Base-by-base conservation (phyloP, 352 stramenopile species). In the Thalassiosira exigua region DNA sequence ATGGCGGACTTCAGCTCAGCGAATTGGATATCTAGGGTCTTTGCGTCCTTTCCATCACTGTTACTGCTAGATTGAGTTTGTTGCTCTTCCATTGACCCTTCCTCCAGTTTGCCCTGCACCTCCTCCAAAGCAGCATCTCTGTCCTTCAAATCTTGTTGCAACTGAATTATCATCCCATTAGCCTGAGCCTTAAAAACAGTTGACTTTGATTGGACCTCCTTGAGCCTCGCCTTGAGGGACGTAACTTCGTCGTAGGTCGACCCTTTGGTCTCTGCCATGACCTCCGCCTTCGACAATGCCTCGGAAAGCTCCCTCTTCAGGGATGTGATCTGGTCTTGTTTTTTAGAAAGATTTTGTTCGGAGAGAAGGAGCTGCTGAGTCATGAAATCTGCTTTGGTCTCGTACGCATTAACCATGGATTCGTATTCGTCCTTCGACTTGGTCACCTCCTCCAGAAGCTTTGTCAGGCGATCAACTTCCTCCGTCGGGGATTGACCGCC, bases 321-420 rank as follows among this genome's bases (percentile, higher is more conserved):
- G 36, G 42, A 22, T 21, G 26, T 30, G 26, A 85, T 58, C 60
- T 80, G 62, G 33, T 21, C 33, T 48, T 70, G 33, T 42, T 85
- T 85, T 12, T 77, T 75, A 7, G 51, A 50, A 0, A 85, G 4
- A 19, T 72, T 44, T 27, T 75, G 69, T 17, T 59, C 36, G n/a
- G 76, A 77, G 7, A 85, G 58, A 29, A 85, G 21, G 30, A 77
- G 60, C 50, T 80, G 64, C 30, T 77, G 76, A 7, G 69, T 48
- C 58, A 80, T 57, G 26, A 72, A 60, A 27, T 70, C n/a, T 4
- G 67, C 41, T 50, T 69, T 85, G 29, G 36, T 26, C 22, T 85
- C 66, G 53, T 75, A 72, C 0, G 22, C 27, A 4, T 36, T 14
- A 14, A 65, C 26, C 21, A 76, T 32, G 26, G 32, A 54, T 24